Conservation (phyloP, 768 basidiomycete species). For the Rubroboletus pulcherrimus region DNA sequence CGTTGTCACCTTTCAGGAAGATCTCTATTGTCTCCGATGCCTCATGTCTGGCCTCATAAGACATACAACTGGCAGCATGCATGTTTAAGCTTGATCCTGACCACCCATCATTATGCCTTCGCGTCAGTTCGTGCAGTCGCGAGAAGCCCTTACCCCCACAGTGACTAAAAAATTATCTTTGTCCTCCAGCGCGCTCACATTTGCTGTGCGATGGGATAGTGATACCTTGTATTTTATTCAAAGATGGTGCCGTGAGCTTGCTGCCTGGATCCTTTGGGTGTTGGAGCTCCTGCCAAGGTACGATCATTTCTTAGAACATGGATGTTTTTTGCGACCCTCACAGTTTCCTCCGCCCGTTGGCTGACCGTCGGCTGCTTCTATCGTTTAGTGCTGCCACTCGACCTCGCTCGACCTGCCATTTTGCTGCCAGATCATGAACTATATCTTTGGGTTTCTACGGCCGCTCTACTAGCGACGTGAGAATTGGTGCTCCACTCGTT, state of each 20-base stretch:
- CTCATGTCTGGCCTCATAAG: conserved; percentile 3
- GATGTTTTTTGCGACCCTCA: neutral
- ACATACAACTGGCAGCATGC: neutral
- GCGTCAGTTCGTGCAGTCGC: neutral
- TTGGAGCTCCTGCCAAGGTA: neutral
- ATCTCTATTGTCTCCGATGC: conserved; percentile 4
- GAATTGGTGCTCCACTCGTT: neutral
- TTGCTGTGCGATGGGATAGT: conserved; percentile 1
- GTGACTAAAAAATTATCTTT: neutral
- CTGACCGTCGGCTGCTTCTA: neutral
- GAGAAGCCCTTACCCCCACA: neutral
- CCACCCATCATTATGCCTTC: conserved; percentile 4
- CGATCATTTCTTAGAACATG: neutral
- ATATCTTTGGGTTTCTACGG: neutral
- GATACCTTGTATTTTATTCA: conserved; percentile 22
- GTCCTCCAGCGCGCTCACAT: neutral
- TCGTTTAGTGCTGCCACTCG: neutral
- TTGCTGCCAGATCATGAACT: neutral
- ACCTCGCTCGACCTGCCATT: neutral
- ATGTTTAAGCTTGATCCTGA: conserved; percentile 5
- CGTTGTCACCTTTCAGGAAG: neutral
- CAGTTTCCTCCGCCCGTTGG: neutral
- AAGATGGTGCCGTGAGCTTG: neutral
- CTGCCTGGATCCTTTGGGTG: conserved; percentile 1
- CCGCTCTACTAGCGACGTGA: conserved; percentile 12